Evolutionary conservation across 1,284 basidiomycete species (phyloP).

Genomic region (Rhodotorula sp.): DNA sequence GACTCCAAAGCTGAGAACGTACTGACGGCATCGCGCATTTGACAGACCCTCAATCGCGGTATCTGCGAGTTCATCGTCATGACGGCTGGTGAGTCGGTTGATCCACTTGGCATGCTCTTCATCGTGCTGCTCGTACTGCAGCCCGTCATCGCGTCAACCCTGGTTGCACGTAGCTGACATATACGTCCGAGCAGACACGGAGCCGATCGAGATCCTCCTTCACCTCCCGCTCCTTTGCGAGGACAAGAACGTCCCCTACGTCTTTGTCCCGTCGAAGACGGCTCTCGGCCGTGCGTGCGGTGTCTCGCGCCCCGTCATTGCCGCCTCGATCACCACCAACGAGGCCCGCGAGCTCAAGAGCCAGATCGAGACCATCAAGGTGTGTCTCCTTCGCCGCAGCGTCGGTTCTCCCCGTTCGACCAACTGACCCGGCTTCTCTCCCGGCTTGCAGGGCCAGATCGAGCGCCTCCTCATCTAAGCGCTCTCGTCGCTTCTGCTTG

Average conservation of each 20-base stretch:
- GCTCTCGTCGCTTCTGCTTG: neutral
- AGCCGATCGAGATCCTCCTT: constrained; percentile 95
- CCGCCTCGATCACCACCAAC: constrained; percentile 92
- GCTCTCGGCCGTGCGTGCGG: constrained; percentile 95
- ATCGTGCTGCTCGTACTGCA: neutral
- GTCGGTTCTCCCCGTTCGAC: neutral
- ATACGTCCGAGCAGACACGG: constrained; percentile 64
- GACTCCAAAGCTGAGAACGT: too few species aligned
- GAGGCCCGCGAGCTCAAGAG: constrained; percentile 88
- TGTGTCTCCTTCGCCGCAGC: constrained; percentile 15
- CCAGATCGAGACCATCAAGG: constrained; percentile 87
- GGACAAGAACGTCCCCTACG: constrained; percentile 78
- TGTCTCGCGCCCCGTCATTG: constrained; percentile 92
- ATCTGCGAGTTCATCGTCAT: constrained; percentile 98
- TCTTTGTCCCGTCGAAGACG: constrained; percentile 92
- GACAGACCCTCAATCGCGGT: constrained; percentile 88
- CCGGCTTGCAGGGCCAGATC: constrained; percentile 62
- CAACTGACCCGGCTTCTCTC: neutral
- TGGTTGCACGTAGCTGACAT: neutral
- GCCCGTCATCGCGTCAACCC: neutral
- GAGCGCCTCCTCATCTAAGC: constrained; percentile 68
- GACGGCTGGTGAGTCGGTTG: constrained; percentile 63
- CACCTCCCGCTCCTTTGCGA: constrained; percentile 97
- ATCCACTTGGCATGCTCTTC: too few species aligned
- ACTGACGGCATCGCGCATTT: neutral